phyloP scores from a whole-genome alignment of 2,329 filamentous ascomycete genomes.

The Neodidymelliopsis sp. region DNA sequence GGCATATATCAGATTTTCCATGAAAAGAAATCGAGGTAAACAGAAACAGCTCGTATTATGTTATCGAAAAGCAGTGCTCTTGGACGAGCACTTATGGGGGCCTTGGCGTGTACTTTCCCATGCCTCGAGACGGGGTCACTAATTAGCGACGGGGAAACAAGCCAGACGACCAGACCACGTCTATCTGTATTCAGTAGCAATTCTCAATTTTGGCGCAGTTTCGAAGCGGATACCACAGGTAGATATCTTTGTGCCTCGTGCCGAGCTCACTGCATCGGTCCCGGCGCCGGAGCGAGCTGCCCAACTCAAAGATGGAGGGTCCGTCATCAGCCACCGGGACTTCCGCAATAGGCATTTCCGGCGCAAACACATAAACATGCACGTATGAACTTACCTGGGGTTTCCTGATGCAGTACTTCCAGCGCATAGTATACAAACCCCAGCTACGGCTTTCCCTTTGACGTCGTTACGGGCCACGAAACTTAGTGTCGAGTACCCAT shows the following conservation, averaged over 20 bases:
- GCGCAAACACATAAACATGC: conserved; percentile 12
- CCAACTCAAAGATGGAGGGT: not conserved
- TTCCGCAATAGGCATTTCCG: conserved; percentile 14
- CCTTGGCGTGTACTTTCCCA: not conserved
- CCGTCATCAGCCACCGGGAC: conserved; percentile 14
- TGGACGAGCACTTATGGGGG: not conserved
- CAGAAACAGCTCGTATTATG: no score
- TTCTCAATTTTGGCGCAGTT: not conserved
- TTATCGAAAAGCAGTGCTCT: not conserved
- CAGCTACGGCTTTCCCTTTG: not conserved
- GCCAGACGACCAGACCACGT: not conserved
- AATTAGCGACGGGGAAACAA: no score
- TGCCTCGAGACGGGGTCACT: conserved; percentile 2
- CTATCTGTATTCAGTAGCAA: not conserved
- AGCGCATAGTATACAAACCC: not conserved
- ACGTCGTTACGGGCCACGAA: not conserved
- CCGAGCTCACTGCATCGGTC: conserved; percentile 11
- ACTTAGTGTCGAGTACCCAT: not conserved
- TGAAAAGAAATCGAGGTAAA: no score
- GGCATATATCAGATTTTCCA: no score
- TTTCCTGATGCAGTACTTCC: conserved; percentile 5
- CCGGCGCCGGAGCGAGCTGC: conserved; percentile 20
- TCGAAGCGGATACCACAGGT: not conserved
- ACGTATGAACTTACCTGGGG: not conserved
- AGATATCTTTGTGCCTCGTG: conserved; percentile 2